A percentile compares a stretch with the other conserved stretches of the same genome.
phyloP scores from a whole-genome alignment of 345 rosid species.

The Populus euphratica region DNA sequence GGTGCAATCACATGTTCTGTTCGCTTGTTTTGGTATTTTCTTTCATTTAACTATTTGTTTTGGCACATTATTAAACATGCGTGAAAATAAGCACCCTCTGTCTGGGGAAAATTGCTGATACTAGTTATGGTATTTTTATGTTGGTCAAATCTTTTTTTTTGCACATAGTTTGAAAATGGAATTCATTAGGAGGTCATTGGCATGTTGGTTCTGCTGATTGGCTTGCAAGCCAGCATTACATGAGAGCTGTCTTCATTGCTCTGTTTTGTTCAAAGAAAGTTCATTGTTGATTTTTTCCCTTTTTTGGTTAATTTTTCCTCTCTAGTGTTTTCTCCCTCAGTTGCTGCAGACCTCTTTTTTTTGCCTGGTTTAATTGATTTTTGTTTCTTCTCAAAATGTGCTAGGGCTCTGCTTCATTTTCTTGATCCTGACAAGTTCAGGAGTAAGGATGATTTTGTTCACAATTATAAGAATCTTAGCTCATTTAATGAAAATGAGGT shows the following conservation, averaged over 20 bases:
- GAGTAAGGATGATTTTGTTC: constrained; percentile 91
- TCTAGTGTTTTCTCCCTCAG: background rate
- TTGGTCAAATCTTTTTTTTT: background rate
- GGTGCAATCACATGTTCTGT: background rate
- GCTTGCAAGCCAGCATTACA: background rate
- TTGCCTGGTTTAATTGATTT: background rate
- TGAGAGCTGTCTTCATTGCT: background rate
- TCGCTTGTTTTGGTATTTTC: background rate
- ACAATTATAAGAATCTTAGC: constrained; percentile 96
- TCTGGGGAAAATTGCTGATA: background rate
- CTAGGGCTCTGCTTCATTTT: constrained; percentile 97
- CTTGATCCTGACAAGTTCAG: constrained; percentile 88
- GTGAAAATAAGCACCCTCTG: background rate
- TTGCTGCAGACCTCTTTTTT: background rate
- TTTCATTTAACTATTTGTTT: background rate
- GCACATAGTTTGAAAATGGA: background rate
- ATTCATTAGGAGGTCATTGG: background rate
- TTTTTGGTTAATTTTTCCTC: background rate
- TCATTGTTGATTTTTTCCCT: background rate
- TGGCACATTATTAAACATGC: background rate
- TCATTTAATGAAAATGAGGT: constrained; percentile 96
- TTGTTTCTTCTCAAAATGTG: background rate
- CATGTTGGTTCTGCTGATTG: background rate
- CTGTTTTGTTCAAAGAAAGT: background rate
- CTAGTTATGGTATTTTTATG: background rate